These are phyloP conservation scores for Alternaria triticimaculans DNA, from an alignment of 2,329 filamentous ascomycete genomes.

Conservation along the genomic window DNA sequence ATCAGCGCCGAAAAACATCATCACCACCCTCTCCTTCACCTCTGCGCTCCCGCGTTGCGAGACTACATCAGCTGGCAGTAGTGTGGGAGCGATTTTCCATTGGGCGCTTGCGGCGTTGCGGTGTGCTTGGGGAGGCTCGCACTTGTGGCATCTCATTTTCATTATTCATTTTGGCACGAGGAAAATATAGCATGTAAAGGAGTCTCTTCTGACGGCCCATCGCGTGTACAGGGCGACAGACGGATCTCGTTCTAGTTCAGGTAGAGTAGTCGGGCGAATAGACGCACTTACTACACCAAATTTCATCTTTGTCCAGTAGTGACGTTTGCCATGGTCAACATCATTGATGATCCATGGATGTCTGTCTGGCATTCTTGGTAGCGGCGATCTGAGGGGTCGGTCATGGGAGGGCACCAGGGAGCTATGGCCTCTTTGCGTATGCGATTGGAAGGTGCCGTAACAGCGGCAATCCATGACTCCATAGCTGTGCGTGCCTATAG, in stretches of 20 bases:
- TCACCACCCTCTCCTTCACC: constrained; percentile 31
- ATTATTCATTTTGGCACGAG: constrained; percentile 33
- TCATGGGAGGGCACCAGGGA: constrained; percentile 1
- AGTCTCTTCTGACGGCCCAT: constrained; percentile 27
- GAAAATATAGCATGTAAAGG: constrained; percentile 40
- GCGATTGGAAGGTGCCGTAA: constrained; percentile 19
- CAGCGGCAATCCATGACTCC: constrained; percentile 20
- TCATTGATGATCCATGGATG: not conserved
- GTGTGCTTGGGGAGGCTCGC: constrained; percentile 24
- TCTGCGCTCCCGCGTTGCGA: constrained; percentile 28
- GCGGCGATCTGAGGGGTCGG: not conserved
- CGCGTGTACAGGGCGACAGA: constrained; percentile 19
- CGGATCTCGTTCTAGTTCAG: constrained; percentile 21
- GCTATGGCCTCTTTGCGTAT: constrained; percentile 19
- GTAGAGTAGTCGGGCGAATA: constrained; percentile 34
- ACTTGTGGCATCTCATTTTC: constrained; percentile 34
- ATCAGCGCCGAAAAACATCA: constrained; percentile 20
- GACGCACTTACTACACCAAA: constrained; percentile 21
- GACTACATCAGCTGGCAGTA: constrained; percentile 26
- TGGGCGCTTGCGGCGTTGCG: constrained; percentile 38
- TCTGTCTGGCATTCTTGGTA: not conserved
- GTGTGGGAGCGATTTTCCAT: constrained; percentile 28
- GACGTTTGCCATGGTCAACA: not conserved
- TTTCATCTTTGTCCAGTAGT: not conserved
- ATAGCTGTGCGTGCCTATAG: constrained; percentile 18